Evolutionary conservation across 1,284 basidiomycete species (phyloP), one percentile per base, ranked within the genome.

Genomic region (Lignosus rhinocerotis): DNA sequence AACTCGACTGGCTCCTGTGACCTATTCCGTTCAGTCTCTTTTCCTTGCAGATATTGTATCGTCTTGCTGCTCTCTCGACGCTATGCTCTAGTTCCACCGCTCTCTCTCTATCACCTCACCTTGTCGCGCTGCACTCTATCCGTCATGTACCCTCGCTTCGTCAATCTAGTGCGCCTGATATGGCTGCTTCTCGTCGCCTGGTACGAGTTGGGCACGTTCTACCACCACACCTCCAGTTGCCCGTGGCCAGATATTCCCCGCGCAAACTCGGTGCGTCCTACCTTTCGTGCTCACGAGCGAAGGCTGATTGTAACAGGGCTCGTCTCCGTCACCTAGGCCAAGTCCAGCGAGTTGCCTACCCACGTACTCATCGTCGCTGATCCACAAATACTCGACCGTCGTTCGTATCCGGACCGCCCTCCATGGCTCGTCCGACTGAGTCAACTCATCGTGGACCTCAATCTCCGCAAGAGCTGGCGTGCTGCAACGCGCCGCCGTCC

Each of bases 391-490:
- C 81, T 89, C 6, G 87, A 94, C 70, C 77, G 80, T 64, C 77
- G 70, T 42, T 86, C 81, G 32, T 91, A 85, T 73, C 86, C 79
- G 61, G 84, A 74, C 45, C 81, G 80, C 14, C 68, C 72, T 36
- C 67, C 75, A 38, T 69, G 80, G 61, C 69, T 86, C 55, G 80
- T 78, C 63, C 78, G 73, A 60, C 61, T 92, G 25, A 80, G 82
- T 33, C 81, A 83, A 65, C 66, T 83, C 61, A 72, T 93, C 65
- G 77, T 82, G 62, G 85, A 93, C 75, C 74, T 92, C 60, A 92
- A 93, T 69, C 74, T 95, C 62, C 82, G 90, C 53, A 95, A 93
- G 74, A 88, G 83, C 66, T 96, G 93, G 94, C 80, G 80, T 51
- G 85, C 84, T 9, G 85, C 85, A 1, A 74, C 83, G 14, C 72